Conservation (phyloP, 306 rosid species). For the Cucumis cinereus region DNA sequence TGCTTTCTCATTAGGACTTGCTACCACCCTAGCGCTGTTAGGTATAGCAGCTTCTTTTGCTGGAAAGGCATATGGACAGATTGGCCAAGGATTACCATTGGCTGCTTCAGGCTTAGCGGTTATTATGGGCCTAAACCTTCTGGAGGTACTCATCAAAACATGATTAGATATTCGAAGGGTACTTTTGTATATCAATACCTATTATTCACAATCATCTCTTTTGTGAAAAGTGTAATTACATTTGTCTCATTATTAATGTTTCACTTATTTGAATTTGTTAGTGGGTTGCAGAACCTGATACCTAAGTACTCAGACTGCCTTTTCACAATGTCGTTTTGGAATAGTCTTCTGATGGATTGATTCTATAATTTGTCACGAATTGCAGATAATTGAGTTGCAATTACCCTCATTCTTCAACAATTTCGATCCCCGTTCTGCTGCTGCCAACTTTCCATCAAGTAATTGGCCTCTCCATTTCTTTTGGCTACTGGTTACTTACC, state of each 20-base stretch:
- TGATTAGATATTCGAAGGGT: neutral
- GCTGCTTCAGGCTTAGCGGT: slow-evolving; percentile 92
- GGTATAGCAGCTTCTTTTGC: slow-evolving; percentile 90
- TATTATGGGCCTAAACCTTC: slow-evolving; percentile 87
- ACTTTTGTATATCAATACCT: neutral
- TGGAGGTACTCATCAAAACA: slow-evolving; percentile 40
- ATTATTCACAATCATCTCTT: neutral
- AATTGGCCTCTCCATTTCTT: slow-evolving; percentile 12
- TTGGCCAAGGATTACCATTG: slow-evolving; percentile 88
- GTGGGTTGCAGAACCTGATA: neutral
- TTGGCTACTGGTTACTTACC: neutral
- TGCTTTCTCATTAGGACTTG: slow-evolving; percentile 91
- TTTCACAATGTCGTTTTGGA: neutral
- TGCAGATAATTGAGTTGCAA: slow-evolving; percentile 69
- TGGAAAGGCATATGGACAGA: slow-evolving; percentile 96
- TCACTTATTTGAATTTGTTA: neutral
- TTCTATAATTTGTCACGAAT: neutral
- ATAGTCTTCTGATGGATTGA: neutral
- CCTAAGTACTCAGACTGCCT: neutral
- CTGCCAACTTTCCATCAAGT: slow-evolving; percentile 89
- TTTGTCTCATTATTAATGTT: neutral
- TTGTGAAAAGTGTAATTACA: neutral
- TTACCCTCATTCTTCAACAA: slow-evolving; percentile 82
- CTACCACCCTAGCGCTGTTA: slow-evolving; percentile 78
- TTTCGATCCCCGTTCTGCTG: slow-evolving; percentile 83